Evolutionary conservation across 1,284 basidiomycete species (phyloP).

Genomic region (Boletellus deceptivus): DNA sequence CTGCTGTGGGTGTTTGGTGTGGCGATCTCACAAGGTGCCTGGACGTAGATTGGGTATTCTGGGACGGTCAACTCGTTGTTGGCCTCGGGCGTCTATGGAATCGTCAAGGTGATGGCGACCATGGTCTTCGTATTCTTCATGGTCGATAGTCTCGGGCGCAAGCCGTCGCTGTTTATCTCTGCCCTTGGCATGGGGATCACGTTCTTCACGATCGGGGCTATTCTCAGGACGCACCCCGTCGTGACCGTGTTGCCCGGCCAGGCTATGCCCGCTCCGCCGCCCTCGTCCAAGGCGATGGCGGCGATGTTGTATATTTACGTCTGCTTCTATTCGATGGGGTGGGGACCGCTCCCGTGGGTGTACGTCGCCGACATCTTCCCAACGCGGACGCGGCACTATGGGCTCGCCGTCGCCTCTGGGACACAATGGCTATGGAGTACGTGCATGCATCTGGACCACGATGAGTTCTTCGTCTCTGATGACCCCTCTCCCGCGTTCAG

Average conservation of each 20-base stretch:
- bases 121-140: slow-evolving; percentile 59
- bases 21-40: too few species aligned
- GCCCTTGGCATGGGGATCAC: slow-evolving; percentile 56
- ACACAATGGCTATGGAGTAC: slow-evolving; percentile 80
- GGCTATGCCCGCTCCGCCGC: slow-evolving; percentile 34
- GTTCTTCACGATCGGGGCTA: slow-evolving; percentile 67
- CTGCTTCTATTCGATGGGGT: slow-evolving; percentile 74
- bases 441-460: slow-evolving; percentile 21
- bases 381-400: slow-evolving; percentile 76
- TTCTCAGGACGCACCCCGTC: slow-evolving; percentile 74
- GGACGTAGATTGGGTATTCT: slow-evolving; percentile 58
- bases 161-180: slow-evolving; percentile 62
- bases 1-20: too few species aligned
- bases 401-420: slow-evolving; percentile 65
- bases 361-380: slow-evolving; percentile 83
- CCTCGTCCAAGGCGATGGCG: slow-evolving; percentile 67
- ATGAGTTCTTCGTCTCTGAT: too few species aligned
- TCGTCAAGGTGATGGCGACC: slow-evolving; percentile 75
- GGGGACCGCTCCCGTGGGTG: slow-evolving; percentile 64
- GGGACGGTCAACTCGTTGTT: slow-evolving; percentile 62
- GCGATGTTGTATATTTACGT: slow-evolving; percentile 76
- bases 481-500: slow-evolving; percentile 29
- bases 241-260: slow-evolving; percentile 31
- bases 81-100: slow-evolving; percentile 80
- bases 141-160: slow-evolving; percentile 56